Evolutionary conservation across 2,329 filamentous ascomycete species (phyloP).

Genomic region (Chaetomium globosum): DNA sequence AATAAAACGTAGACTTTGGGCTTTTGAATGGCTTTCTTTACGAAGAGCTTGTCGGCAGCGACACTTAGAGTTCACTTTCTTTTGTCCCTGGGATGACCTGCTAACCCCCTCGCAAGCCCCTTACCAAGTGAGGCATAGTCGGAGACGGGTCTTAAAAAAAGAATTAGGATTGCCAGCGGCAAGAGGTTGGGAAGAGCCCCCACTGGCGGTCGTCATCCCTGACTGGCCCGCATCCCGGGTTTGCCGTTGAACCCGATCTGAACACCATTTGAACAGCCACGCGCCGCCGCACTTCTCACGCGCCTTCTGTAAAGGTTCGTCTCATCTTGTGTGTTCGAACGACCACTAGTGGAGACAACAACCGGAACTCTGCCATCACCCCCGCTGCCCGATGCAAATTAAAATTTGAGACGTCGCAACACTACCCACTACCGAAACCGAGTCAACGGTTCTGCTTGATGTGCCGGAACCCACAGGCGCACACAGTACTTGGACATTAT

Average conservation of each 20-base stretch:
- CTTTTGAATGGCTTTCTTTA: no score
- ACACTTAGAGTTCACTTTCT: no score
- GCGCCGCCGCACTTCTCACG: neutral
- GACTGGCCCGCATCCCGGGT: conserved; percentile 2
- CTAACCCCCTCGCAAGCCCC: neutral
- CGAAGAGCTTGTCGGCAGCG: no score
- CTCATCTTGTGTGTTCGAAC: neutral
- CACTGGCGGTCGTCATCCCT: neutral
- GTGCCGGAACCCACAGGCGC: conserved; percentile 12
- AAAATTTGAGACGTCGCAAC: conserved; percentile 16
- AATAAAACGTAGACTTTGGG: no score
- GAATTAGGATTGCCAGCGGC: conserved; percentile 12
- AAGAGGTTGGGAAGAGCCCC: conserved; percentile 14
- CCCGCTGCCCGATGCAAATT: conserved; percentile 12
- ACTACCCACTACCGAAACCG: neutral
- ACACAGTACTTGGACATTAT: conserved; percentile 50
- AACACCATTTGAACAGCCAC: conserved; percentile 10
- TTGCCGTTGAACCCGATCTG: conserved; percentile 13
- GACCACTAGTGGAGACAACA: neutral
- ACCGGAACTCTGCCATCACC: conserved; percentile 5
- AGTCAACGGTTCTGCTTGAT: neutral
- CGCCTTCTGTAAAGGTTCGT: conserved; percentile 1
- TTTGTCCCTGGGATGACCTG: neutral
- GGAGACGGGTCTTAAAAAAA: conserved; percentile 4
- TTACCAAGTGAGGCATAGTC: conserved; percentile 15